Percentiles rank a stretch among this genome's conserved stretches.
Conservation (phyloP, 2,329 filamentous ascomycete species). For the Trichoderma sp. region DNA sequence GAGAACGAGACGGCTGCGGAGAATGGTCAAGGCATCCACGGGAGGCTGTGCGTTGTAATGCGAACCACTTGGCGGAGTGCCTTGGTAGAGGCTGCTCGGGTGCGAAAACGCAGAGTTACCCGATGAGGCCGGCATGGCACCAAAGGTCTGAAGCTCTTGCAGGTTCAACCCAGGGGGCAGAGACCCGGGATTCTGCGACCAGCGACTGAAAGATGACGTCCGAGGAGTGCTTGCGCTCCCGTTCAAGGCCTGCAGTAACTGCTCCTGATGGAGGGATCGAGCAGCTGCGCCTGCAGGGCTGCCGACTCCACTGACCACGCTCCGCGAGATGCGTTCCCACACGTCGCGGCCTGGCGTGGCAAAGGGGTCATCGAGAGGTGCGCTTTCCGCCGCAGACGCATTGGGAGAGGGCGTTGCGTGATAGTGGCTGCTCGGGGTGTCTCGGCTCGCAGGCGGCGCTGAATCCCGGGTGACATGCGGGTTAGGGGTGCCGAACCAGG, state of each 20-base stretch:
- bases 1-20: constrained; percentile 28
- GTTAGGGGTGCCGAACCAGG: constrained; percentile 49
- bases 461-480: constrained; percentile 36
- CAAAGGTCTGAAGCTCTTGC: constrained; percentile 31
- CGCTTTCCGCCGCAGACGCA: constrained; percentile 6
- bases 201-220: constrained; percentile 40
- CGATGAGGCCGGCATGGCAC: constrained; percentile 35
- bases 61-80: constrained; percentile 45
- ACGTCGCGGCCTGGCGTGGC: constrained; percentile 34
- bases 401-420: constrained; percentile 19
- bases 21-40: constrained; percentile 29
- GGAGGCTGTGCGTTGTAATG: constrained; percentile 30
- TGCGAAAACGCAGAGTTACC: constrained; percentile 49
- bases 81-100: constrained; percentile 54
- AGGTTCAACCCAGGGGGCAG: constrained; percentile 30
- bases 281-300: constrained; percentile 24
- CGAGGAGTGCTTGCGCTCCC: constrained; percentile 34
- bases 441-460: constrained; percentile 31
- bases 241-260: constrained; percentile 43
- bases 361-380: constrained; percentile 40
- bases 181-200: constrained; percentile 33
- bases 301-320: constrained; percentile 15
- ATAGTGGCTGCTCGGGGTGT: constrained; percentile 34
- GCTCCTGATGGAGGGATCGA: constrained; percentile 41
- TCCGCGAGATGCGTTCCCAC: constrained; percentile 20